Base-by-base conservation (phyloP, 2,329 filamentous ascomycete genomes). In the Fusarium sp. region DNA sequence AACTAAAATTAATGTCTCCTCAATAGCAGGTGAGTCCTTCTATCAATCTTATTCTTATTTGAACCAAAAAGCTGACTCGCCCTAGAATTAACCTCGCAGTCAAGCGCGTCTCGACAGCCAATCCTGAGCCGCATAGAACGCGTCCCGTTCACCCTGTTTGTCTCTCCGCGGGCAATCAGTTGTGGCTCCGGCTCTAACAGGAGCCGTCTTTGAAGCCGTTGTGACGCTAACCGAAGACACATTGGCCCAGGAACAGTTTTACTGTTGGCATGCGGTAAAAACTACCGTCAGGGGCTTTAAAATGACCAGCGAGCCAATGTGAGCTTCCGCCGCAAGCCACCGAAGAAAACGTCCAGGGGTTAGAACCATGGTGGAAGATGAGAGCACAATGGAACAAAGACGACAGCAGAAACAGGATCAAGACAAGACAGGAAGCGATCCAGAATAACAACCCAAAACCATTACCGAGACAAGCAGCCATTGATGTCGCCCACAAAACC, bases 161-260 rank as follows among this genome's bases (percentile, higher is more conserved):
- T 43, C 28, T 49, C 48, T 56, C 28, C 30, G 23, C 46, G 37
- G 28, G 30, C 61, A 58, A 34, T 71, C 69, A 74, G 72, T 69
- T 74, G 72, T 74, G 72, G 72, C 72, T 68, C 64, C 40, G 37
- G 48, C 28, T 45, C 53, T 43, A 59, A 57, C 46, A 56, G 40
- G 61, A 60, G 42, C 62, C 47, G 55, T 57, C 57, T 49, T 46
- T 41, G 60, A 53, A 37, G 58, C 56, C 27, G 55, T 45, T 20
- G 42, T 40, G 40, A 62, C 62, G 69, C 72, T 72, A 74, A 61
- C 63, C 48, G 14, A 50, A 62, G 61, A 54, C 59, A 60, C 50
- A 74, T 73, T 74, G 72, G 71, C 63, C 72, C 65, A 67, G 68
- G 66, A 72, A 75, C 72, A 55, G 62, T 65, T 46, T 46, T 23